Evolutionary conservation across 768 basidiomycete genomes (phyloP), one percentile per base, ranked within the genome.

Genomic region (Boletus rex-veris): DNA sequence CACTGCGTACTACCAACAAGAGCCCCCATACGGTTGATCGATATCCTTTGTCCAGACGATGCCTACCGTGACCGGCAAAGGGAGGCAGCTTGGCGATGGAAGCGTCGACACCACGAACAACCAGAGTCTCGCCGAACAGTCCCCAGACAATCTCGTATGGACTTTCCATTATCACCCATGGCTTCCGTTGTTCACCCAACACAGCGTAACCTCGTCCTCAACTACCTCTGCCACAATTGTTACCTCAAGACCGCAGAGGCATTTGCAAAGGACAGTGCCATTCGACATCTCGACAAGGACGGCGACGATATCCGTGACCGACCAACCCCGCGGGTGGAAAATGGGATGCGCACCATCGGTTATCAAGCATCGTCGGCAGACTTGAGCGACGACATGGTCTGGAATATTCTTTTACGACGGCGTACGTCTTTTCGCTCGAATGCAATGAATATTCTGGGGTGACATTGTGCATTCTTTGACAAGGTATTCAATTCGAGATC

Each of bases 211-310:
- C 71, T 92, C 43, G 85, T 92, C 15, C 74, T 92, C 36, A 84
- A 89, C 61, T 92, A 91, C 64, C 79, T 93, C 2, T 81, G 80
- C 50, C 88, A 92, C 61, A 78, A 81, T 38, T 86, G 85, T 53
- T 89, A 85, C 68, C 80, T 82, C n/a, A 72, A 73, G 37, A 90
- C 91, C 0, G 88, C 88, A 3, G 75, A 76, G 33, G 84, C 83
- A 0, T 90, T 93, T 57, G 76, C 78, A 7, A 73, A 75, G 39
- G 86, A 89, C 48, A 85, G 82, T 53, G 74, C 80, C 8, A 74
- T 84, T 18, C 77, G 77, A 49, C 82, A 83, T 43, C 74, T 86
- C 21, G 84, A 89, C 60, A 78, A 79, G 15, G 87, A 90, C 64
- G 87, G 85, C 24, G 84, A 90, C 65, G 85, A 87, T 62, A 74